A percentile compares a stretch with the other conserved stretches of the same genome.
Evolutionary conservation across 2,329 filamentous ascomycete genomes (phyloP).

Genomic region (Coniella vitis): DNA sequence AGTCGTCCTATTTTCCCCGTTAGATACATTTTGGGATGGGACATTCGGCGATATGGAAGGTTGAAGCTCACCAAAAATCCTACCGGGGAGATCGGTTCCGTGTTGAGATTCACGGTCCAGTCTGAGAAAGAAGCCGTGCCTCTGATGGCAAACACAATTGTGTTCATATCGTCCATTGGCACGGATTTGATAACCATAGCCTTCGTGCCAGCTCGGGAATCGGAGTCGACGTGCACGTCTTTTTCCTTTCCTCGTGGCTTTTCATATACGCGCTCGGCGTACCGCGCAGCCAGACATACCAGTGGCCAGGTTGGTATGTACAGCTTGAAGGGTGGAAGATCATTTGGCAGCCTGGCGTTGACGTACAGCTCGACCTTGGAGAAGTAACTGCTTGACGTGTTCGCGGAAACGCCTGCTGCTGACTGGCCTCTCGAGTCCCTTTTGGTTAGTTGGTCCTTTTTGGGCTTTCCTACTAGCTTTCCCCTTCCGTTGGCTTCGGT

Average conservation of each 20-base stretch:
- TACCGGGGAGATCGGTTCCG: slow-evolving; percentile 55
- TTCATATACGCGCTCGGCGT: slow-evolving; percentile 68
- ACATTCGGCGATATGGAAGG: background rate
- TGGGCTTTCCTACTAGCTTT: slow-evolving; percentile 9
- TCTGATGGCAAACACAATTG: slow-evolving; percentile 77
- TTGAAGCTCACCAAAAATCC: slow-evolving; percentile 52
- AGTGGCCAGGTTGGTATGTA: slow-evolving; percentile 72
- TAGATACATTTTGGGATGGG: background rate
- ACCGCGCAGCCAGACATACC: slow-evolving; percentile 70
- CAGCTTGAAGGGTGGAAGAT: slow-evolving; percentile 62
- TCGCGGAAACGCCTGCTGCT: slow-evolving; percentile 25
- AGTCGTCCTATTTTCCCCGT: slow-evolving; percentile 49
- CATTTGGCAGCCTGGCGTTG: slow-evolving; percentile 65
- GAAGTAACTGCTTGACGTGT: slow-evolving; percentile 53
- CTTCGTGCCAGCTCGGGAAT: slow-evolving; percentile 70
- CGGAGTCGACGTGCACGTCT: slow-evolving; percentile 62
- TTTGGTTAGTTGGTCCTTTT: slow-evolving; percentile 24
- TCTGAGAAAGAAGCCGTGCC: slow-evolving; percentile 76
- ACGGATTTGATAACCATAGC: slow-evolving; percentile 81
- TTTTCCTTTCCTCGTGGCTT: slow-evolving; percentile 55
- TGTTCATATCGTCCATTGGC: slow-evolving; percentile 68
- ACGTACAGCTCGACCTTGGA: slow-evolving; percentile 72
- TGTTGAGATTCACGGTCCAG: slow-evolving; percentile 77
- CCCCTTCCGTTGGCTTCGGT: background rate
- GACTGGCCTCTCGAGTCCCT: slow-evolving; percentile 31